Evolutionary conservation across 495 filamentous ascomycete genomes (phyloP).

Genomic region (Daldinia vernicosa): DNA sequence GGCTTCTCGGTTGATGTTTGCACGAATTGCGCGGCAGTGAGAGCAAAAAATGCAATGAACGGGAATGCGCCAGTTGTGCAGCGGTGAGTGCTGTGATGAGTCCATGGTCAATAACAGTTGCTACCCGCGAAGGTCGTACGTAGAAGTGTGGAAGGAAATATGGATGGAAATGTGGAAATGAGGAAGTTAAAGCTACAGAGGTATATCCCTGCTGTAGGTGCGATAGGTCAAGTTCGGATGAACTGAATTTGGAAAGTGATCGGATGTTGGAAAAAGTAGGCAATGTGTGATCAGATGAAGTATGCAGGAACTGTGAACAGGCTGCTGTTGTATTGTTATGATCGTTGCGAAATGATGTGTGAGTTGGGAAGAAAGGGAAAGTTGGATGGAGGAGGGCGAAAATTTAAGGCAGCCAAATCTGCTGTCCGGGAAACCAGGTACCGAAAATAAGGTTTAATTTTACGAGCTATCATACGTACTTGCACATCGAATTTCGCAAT

Average conservation of each 20-base stretch:
- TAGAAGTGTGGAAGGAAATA: neutral
- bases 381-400: neutral
- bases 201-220: conserved; percentile 2
- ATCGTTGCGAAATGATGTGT: neutral
- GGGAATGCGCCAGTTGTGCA: conserved; percentile 24
- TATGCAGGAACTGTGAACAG: conserved; percentile 4
- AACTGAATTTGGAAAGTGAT: neutral
- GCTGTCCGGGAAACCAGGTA: neutral
- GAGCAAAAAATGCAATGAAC: conserved; percentile 26
- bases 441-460: neutral
- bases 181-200: neutral
- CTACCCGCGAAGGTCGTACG: neutral
- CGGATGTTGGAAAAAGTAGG: neutral
- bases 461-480: conserved; percentile 19
- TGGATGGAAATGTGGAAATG: neutral
- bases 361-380: conserved; percentile 6
- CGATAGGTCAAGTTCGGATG: neutral
- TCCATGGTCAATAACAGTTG: conserved; percentile 29
- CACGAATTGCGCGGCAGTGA: conserved; percentile 11
- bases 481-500: conserved; percentile 14
- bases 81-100: neutral
- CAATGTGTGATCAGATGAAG: neutral
- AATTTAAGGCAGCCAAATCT: neutral
- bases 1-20: neutral
- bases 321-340: neutral